Base-by-base conservation (phyloP, 768 basidiomycete genomes). In the Sporobolomyces roseus region DNA sequence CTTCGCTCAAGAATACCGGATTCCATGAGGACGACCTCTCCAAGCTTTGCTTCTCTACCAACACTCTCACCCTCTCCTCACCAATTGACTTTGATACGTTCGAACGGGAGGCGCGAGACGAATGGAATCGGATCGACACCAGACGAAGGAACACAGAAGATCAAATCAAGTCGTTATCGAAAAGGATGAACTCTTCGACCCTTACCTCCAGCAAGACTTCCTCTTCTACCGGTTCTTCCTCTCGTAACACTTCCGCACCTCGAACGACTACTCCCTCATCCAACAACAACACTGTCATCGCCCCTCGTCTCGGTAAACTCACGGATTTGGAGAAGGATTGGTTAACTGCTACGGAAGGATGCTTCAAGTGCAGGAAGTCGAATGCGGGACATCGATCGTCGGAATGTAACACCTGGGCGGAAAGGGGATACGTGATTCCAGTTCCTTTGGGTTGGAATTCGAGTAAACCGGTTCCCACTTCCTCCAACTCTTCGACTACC, bases 281-380 rank as follows among this genome's bases (percentile, higher is more conserved):
- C 32, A 60, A 38, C 27, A 25, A n/a, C 41, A 8, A 14, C 41
- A 45, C 43, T 45, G 17, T 45, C 58, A 29, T 45, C 10, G n/a
- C 41, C 13, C 41, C 41, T n/a, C 43, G 58, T 4, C 58, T 30
- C 27, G 7, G 41, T 29, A 45, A 48, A 45, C 43, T 60, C 43
- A 60, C 58, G 12, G 58, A 60, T 13, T 45, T 46, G 14, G 58
- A 60, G 43, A 35, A 30, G 25, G 58, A 60, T 45, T 60, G 43
- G 41, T 30, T 60, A 25, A 17, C 21, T 5, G 58, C 58, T 9
- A 45, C 41, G 41, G 17, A 46, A 25, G 41, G 58, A 16, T 60
- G 58, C 25, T 60, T 60, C 58, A 46, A 41, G 25, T 60, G 58
- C 41, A 21, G 58, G n/a, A 46, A 32, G 41, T 25, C 27, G 16